These are phyloP conservation scores for Phytophthora ohioensis DNA, from an alignment of 352 stramenopile species.

Conservation along the genomic window DNA sequence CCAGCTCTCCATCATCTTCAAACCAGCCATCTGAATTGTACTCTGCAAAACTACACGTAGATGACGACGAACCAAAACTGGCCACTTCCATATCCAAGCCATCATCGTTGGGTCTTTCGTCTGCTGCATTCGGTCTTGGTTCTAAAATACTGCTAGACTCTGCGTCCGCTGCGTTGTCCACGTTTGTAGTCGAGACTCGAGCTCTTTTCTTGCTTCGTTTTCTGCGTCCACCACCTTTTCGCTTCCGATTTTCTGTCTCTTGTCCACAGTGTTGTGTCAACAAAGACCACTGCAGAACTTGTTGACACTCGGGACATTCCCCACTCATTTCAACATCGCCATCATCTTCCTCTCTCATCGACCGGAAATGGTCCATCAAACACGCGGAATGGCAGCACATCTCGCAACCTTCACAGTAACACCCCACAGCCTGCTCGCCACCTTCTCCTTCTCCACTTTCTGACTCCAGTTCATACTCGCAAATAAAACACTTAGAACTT, in stretches of 20 bases:
- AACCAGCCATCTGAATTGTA: slow-evolving; percentile 49
- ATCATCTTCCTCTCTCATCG: slow-evolving; percentile 28
- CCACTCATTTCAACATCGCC: slow-evolving; percentile 28
- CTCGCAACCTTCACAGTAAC: slow-evolving; percentile 54
- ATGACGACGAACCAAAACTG: slow-evolving; percentile 8
- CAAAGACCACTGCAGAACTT: slow-evolving; percentile 52
- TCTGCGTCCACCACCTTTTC: not conserved
- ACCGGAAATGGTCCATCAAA: slow-evolving; percentile 63
- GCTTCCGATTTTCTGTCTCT: slow-evolving; percentile 16
- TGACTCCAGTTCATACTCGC: slow-evolving; percentile 39
- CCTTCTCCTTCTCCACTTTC: slow-evolving; percentile 9
- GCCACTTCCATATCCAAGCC: not conserved
- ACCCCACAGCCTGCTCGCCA: slow-evolving; percentile 31
- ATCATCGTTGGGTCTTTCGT: no score
- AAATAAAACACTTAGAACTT: slow-evolving; percentile 51
- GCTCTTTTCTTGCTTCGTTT: slow-evolving; percentile 15
- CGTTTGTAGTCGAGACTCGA: not conserved
- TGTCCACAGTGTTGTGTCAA: slow-evolving; percentile 36
- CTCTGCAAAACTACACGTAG: slow-evolving; percentile 5
- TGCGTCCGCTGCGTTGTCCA: not conserved
- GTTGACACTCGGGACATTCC: slow-evolving; percentile 55
- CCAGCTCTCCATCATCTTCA: slow-evolving; percentile 29
- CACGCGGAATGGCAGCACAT: slow-evolving; percentile 59
- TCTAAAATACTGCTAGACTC: not conserved
- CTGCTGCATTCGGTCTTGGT: no score